Evolutionary conservation across 805 yeast species (phyloP).

Genomic region (Blastobotrys parvus): DNA sequence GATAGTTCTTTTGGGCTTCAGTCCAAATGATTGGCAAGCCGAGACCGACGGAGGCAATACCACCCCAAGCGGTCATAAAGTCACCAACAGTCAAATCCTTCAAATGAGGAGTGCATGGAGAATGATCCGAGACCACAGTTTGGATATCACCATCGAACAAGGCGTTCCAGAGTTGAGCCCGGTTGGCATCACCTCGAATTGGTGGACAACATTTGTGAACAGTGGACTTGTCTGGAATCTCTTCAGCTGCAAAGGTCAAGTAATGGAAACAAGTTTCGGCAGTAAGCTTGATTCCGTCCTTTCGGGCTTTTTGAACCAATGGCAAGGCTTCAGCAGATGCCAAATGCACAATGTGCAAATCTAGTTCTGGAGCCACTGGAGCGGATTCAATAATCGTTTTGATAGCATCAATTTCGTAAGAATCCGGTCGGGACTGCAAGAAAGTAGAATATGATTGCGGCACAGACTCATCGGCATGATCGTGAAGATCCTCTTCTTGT

Average conservation of each 20-base stretch:
- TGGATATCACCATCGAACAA: conserved; percentile 55
- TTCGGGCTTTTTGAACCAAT: conserved; percentile 55
- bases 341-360: conserved; percentile 80
- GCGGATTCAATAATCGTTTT: conserved; percentile 60
- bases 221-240: conserved; percentile 68
- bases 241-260: conserved; percentile 67
- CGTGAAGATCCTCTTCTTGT: background rate
- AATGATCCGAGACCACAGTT: conserved; percentile 90
- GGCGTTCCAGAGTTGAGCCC: conserved; percentile 71
- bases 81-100: conserved; percentile 79
- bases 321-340: conserved; percentile 84
- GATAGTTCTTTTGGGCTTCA: conserved; percentile 39
- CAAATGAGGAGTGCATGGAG: conserved; percentile 90
- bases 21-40: conserved; percentile 80
- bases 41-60: conserved; percentile 85
- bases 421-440: conserved; percentile 80
- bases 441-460: conserved; percentile 64
- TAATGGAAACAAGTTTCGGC: conserved; percentile 96
- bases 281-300: conserved; percentile 37
- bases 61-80: conserved; percentile 94
- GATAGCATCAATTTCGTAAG: conserved; percentile 80
- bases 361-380: conserved; percentile 30
- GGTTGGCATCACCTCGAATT: conserved; percentile 66
- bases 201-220: conserved; percentile 95
- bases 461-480: conserved; percentile 27